Evolutionary conservation across 2,329 filamentous ascomycete genomes (phyloP), one percentile per base, ranked within the genome.

Genomic region (Diplodia scrobiculata): DNA sequence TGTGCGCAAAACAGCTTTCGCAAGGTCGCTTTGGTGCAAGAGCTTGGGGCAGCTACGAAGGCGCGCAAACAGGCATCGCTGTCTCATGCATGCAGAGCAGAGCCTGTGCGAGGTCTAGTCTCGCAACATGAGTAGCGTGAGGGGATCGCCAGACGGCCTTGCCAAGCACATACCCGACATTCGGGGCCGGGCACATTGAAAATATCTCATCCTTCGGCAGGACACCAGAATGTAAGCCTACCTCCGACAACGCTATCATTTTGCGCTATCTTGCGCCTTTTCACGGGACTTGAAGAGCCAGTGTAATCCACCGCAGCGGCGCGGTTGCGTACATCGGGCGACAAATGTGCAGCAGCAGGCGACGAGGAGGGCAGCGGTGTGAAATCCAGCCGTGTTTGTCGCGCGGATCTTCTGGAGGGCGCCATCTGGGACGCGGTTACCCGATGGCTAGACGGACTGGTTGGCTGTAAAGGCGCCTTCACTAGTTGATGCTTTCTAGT

Each of bases 371-470:
- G 72, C 4, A 79, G 67, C 4, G 79, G 77, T 0, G 78, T 80
- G 71, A 82, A 82, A 58, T 72, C 75, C 21, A 83, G 72, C 29
- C 78, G 78, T 7, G 76, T 76, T 68, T 83, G 81, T 47, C 47
- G 64, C 32, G 45, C 25, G 11, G 53, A 32, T 27, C 54, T 45
- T 13, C 27, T 60, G 9, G 63, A 27, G 14, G 52, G 34, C 41
- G 19, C 59, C 60, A 63, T 60, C 10, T 34, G 13, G 19, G 29
- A 14, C 4, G 38, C 14, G 11, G n/a, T 5, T 9, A 34, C 14
- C n/a, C 36, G 27, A 36, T 36, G 14, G 25, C 19, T 5, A 29
- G 11, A 25, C 32, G 1, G 45, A 32, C 19, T 25, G 47, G 27
- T 19, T 13, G 9, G 27, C 36, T 19, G 29, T 17, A 17, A 7